These are phyloP conservation scores for Rhizoctonia solani DNA, from an alignment of 1,284 basidiomycete species.

Conservation along the genomic window DNA sequence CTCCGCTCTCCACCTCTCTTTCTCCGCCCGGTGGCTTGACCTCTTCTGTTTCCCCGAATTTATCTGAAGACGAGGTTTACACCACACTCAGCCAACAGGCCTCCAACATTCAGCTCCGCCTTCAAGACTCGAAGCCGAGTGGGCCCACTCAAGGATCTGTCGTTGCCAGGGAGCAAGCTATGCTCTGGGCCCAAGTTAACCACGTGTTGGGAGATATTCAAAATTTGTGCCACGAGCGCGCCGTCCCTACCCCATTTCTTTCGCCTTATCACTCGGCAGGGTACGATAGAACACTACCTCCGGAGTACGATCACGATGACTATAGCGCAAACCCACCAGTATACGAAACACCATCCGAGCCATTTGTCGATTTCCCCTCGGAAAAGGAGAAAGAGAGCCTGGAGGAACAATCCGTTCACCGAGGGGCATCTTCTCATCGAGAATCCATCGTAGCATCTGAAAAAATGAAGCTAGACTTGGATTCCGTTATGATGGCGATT, in stretches of 20 bases:
- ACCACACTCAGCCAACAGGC: constrained; percentile 67
- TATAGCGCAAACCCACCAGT: constrained; percentile 60
- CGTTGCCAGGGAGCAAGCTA: constrained; percentile 62
- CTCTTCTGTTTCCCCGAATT: background rate
- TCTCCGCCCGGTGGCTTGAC: constrained; percentile 33
- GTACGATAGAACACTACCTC: constrained; percentile 51
- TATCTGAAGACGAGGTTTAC: constrained; percentile 51
- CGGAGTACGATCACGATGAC: constrained; percentile 64
- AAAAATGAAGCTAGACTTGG: constrained; percentile 79
- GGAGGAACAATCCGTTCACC: constrained; percentile 21
- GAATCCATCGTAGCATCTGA: constrained; percentile 47
- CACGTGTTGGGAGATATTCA: constrained; percentile 71
- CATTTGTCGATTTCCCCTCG: constrained; percentile 5
- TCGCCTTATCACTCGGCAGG: constrained; percentile 21
- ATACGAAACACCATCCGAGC: constrained; percentile 50
- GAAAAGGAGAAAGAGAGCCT: constrained; percentile 10
- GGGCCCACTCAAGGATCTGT: constrained; percentile 48
- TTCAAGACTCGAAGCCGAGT: constrained; percentile 44
- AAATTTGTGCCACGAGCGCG: constrained; percentile 63
- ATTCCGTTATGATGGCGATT: constrained; percentile 81
- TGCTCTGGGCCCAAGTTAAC: constrained; percentile 76
- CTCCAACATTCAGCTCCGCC: constrained; percentile 64
- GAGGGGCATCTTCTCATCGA: constrained; percentile 7
- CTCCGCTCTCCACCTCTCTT: constrained; percentile 40
- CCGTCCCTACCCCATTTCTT: constrained; percentile 39